A percentile compares a stretch with the other conserved stretches of the same genome.
phyloP scores from a whole-genome alignment of 257 asterid genomes.

The Leonotis leonurus region DNA sequence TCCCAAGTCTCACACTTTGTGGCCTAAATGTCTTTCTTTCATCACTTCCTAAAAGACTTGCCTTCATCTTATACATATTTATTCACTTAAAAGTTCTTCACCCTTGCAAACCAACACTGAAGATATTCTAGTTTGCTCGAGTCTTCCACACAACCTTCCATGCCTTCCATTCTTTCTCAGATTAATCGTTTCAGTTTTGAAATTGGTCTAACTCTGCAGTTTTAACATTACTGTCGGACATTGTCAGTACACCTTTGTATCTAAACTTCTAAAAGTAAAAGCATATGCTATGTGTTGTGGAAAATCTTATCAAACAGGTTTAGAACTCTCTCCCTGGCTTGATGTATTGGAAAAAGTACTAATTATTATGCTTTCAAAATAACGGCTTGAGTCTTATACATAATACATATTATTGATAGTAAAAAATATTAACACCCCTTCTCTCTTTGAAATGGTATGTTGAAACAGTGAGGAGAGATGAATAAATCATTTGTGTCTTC shows the following conservation, averaged over 20 bases:
- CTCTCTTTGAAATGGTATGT: neutral
- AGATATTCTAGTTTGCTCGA: neutral
- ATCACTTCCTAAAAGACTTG: slow-evolving; percentile 6
- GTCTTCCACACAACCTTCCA: neutral
- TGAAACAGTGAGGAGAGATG: slow-evolving; percentile 1
- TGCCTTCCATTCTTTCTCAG: slow-evolving; percentile 8
- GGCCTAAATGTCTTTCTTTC: slow-evolving; percentile 12
- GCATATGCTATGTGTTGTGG: neutral
- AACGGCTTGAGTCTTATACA: neutral
- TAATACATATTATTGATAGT: neutral
- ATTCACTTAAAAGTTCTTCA: neutral
- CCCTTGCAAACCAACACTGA: neutral
- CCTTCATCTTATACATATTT: slow-evolving; percentile 11
- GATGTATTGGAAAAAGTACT: neutral
- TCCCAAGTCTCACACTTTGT: slow-evolving; percentile 9
- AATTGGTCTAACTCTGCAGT: slow-evolving; percentile 7
- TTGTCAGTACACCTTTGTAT: neutral
- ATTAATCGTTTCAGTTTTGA: slow-evolving; percentile 2
- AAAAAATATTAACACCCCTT: neutral
- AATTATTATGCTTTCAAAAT: neutral
- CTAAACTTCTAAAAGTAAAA: slow-evolving; percentile 8
- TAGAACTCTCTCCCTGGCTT: neutral
- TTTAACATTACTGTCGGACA: neutral
- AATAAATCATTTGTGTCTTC: slow-evolving; percentile 3
- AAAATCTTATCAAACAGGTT: too few species aligned